Conservation (phyloP, 768 basidiomycete species). For the Tylopilus vinaceipallidus region DNA sequence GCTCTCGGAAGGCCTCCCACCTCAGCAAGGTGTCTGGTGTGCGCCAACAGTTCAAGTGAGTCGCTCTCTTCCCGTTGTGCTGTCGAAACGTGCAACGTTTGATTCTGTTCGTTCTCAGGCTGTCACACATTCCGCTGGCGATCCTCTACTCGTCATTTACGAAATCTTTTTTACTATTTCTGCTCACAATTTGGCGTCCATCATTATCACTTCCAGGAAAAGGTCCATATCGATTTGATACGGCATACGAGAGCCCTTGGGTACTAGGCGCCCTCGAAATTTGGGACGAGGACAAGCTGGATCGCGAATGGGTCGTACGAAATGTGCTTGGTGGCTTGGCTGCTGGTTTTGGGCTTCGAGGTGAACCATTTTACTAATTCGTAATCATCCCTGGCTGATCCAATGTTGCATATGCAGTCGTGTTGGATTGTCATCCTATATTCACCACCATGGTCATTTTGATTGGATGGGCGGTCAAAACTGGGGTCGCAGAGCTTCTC, state of each 20-base stretch:
- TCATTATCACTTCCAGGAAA: conserved; percentile 25
- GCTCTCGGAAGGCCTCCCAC: conserved; percentile 22
- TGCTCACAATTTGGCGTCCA: conserved; percentile 78
- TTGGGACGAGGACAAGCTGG: conserved; percentile 70
- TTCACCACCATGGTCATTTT: conserved; percentile 77
- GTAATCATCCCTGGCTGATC: not conserved
- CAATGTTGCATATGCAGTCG: conserved; percentile 45
- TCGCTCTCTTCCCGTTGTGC: too few relatives aligned
- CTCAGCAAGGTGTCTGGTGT: conserved; percentile 44
- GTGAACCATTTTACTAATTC: conserved; percentile 37
- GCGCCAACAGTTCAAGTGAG: conserved; percentile 61
- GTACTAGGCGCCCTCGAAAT: conserved; percentile 46
- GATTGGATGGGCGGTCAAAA: conserved; percentile 71
- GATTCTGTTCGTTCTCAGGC: conserved; percentile 36
- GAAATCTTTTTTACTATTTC: conserved; percentile 79
- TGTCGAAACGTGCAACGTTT: not conserved
- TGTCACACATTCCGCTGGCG: conserved; percentile 74
- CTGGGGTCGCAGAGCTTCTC: conserved; percentile 55
- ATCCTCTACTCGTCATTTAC: conserved; percentile 82
- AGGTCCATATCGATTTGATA: conserved; percentile 23
- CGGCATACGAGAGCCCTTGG: conserved; percentile 34
- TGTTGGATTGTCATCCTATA: conserved; percentile 70
- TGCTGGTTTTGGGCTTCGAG: conserved; percentile 81
- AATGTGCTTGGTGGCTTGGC: conserved; percentile 86
- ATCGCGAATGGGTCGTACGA: conserved; percentile 81